phyloP scores from a whole-genome alignment of 1,139 yeast genomes.

The Wickerhamomyces sp. region DNA sequence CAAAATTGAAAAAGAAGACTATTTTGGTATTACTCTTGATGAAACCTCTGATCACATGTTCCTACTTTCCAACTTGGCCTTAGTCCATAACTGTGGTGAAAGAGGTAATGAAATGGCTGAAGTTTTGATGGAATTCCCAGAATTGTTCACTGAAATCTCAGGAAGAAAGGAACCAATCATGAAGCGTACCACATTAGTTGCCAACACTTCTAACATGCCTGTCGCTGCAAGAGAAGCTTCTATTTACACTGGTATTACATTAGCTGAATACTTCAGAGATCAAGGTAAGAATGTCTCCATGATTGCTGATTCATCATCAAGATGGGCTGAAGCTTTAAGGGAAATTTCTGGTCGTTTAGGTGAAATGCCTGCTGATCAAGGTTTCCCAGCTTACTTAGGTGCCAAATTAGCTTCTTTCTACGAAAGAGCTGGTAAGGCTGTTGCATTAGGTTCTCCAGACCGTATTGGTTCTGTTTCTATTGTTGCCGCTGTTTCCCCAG shows the following conservation, averaged over 20 bases:
- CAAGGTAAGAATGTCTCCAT: conserved; percentile 98
- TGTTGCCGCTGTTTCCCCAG: conserved; percentile 99
- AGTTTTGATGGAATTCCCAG: conserved; percentile 99
- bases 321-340: conserved; percentile 99
- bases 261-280: conserved; percentile 99
- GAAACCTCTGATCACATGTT: too few species aligned
- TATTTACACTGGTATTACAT: conserved; percentile 95
- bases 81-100: conserved; percentile 52
- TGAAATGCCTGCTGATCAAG: conserved; percentile 99
- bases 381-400: conserved; percentile 99
- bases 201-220: conserved; percentile 99
- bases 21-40: too few species aligned
- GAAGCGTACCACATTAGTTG: conserved; percentile 98
- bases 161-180: conserved; percentile 98
- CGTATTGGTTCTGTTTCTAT: conserved; percentile 96
- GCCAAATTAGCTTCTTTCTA: conserved; percentile 98
- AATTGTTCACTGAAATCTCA: conserved; percentile 79
- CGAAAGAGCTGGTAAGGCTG: conserved; percentile 98
- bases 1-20: too few species aligned
- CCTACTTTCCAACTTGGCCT: too few species aligned
- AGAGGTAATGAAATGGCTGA: conserved; percentile 99
- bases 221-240: conserved; percentile 99
- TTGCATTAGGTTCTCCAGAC: conserved; percentile 93
- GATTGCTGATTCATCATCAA: conserved; percentile 99
- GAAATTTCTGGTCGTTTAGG: conserved; percentile 99